Conservation (phyloP, 306 rosid species). For the Albizia julibrissin region DNA sequence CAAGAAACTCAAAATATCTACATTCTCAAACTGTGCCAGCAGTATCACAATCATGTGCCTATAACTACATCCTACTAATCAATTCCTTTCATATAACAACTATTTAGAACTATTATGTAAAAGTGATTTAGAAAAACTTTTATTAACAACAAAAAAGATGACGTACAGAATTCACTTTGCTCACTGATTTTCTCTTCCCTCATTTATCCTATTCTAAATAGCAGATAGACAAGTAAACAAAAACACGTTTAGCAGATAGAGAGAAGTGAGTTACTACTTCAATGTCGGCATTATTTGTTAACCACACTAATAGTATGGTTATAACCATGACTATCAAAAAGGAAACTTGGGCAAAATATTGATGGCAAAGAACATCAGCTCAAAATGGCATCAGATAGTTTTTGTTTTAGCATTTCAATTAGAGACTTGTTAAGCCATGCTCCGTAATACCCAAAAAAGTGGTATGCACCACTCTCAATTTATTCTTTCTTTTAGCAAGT, state of each 20-base stretch:
- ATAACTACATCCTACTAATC: not conserved
- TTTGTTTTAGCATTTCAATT: not conserved
- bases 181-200: constrained; percentile 1
- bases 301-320: not conserved
- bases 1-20: not conserved
- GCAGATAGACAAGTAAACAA: constrained; percentile 5
- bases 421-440: not conserved
- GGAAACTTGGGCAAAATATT: too few species aligned
- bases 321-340: not conserved
- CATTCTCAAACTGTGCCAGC: not conserved
- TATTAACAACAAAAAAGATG: not conserved
- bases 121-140: not conserved
- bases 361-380: not conserved
- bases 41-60: not conserved
- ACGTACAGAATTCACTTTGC: not conserved
- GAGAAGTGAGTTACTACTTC: not conserved
- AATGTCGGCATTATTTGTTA: not conserved
- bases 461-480: not conserved
- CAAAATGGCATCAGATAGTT: not conserved
- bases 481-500: not conserved
- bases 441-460: not conserved
- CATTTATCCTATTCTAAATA: not conserved
- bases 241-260: not conserved
- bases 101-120: not conserved
- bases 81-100: not conserved